These are phyloP conservation scores for Aspergillus spinulosporus DNA, from an alignment of 2,329 filamentous ascomycete species.

Conservation along the genomic window DNA sequence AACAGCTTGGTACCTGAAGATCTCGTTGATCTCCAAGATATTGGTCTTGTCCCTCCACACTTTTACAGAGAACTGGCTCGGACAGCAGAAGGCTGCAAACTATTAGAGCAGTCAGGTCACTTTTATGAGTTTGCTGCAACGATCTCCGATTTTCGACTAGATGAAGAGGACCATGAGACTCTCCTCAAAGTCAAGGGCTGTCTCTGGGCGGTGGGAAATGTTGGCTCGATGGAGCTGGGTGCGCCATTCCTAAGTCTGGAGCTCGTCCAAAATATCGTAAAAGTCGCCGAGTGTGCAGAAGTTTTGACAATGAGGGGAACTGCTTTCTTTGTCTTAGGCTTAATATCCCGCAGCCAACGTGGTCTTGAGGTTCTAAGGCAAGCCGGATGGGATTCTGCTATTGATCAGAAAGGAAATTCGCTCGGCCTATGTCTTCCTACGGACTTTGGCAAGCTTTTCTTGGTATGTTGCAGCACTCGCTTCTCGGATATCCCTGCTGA, in stretches of 20 bases:
- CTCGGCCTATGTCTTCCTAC: slow-evolving; percentile 84
- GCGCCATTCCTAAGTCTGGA: slow-evolving; percentile 89
- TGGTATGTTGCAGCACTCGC: slow-evolving; percentile 49
- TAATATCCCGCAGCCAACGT: slow-evolving; percentile 89
- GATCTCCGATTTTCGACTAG: slow-evolving; percentile 82
- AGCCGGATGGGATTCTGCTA: slow-evolving; percentile 89
- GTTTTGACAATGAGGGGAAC: slow-evolving; percentile 93
- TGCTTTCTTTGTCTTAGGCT: slow-evolving; percentile 90
- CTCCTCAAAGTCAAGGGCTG: slow-evolving; percentile 95
- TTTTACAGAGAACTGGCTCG: slow-evolving; percentile 95
- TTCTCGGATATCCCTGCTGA: slow-evolving; percentile 4
- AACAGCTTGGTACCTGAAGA: slow-evolving; percentile 55
- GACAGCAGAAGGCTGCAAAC: slow-evolving; percentile 85
- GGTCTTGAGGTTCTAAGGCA: slow-evolving; percentile 89
- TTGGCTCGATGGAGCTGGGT: slow-evolving; percentile 96
- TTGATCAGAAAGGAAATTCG: slow-evolving; percentile 77
- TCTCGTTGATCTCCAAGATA: slow-evolving; percentile 60
- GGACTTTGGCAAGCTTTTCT: slow-evolving; percentile 75
- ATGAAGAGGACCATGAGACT: slow-evolving; percentile 78
- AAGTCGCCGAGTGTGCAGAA: slow-evolving; percentile 82
- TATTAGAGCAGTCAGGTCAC: slow-evolving; percentile 89
- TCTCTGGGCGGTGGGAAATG: slow-evolving; percentile 96
- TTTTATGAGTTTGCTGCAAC: slow-evolving; percentile 91
- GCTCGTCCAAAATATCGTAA: slow-evolving; percentile 81
- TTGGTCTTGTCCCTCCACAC: slow-evolving; percentile 77